These are phyloP conservation scores for Chrysoporthe puriensis DNA, from an alignment of 2,329 filamentous ascomycete genomes.

Conservation along the genomic window DNA sequence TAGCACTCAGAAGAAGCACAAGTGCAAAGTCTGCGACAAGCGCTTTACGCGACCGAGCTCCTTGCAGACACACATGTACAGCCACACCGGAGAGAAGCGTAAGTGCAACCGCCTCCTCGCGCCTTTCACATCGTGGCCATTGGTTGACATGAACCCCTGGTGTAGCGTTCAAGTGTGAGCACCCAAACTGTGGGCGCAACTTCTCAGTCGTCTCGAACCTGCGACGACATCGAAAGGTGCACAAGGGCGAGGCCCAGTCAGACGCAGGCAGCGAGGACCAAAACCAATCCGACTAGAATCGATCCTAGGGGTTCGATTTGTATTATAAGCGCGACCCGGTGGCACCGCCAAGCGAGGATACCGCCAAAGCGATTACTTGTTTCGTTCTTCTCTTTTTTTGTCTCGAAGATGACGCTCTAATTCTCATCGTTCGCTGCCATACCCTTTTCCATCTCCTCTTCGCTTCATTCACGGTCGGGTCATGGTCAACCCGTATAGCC, in stretches of 20 bases:
- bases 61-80: constrained; percentile 97
- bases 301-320: background rate
- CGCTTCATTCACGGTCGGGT: constrained; percentile 10
- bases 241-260: constrained; percentile 70
- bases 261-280: constrained; percentile 67
- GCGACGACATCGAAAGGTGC: constrained; percentile 92
- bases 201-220: constrained; percentile 98
- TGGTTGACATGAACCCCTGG: constrained; percentile 25
- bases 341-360: background rate
- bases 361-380: background rate
- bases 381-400: constrained; percentile 3
- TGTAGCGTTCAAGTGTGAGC: constrained; percentile 88
- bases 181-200: constrained; percentile 91
- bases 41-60: constrained; percentile 94
- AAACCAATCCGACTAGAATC: constrained; percentile 55
- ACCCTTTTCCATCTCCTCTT: constrained; percentile 10
- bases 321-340: background rate
- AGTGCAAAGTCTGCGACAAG: constrained; percentile 99
- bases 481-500: constrained; percentile 22
- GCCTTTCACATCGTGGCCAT: background rate
- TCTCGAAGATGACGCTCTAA: constrained; percentile 29
- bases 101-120: constrained; percentile 49
- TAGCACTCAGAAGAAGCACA: constrained; percentile 98
- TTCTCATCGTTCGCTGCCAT: constrained; percentile 34
- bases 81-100: constrained; percentile 98